Evolutionary conservation across 805 yeast species (phyloP), one percentile per base, ranked within the genome.

Genomic region (Yarrowia yakushimensis): DNA sequence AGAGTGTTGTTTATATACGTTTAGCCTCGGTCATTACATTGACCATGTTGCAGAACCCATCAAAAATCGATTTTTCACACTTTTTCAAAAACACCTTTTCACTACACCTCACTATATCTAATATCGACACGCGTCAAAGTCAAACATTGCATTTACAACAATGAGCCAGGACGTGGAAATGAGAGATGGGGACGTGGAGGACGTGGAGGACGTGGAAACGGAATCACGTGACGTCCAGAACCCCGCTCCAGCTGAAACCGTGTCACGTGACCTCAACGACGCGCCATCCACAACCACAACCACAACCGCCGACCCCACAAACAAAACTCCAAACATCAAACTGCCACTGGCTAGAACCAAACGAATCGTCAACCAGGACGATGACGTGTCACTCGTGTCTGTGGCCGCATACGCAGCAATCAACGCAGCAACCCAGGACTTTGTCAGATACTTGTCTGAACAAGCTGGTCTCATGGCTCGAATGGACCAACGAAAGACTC

Each of bases 351-450:
- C 89, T 2, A 82, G 88, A 66, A 83, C 88, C 66, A 87, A 86
- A 69, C 80, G 85, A 67, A 85, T 88, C 61, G 81, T 88, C 71
- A 87, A 86, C 68, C 80, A 86, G 70, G 96, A 88, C 70, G 89
- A 90, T 15, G 91, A 85, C 37, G 86, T 86, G 67, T 73, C 79
- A 7, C 81, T 85, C 1, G 84, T 89, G 1, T 83, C 90, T 2
- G 86, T 82, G 63, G 77, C 85, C 28, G 90, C 93, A 0, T 88
- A 86, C n/a, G 85, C 83, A 70, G 81, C 90, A 15, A 78, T 88
- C 7, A 90, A 89, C 2, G 79, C 86, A n/a, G 91, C 94, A 9
- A 84, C 93, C 0, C 68, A 88, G 68, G 73, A 87, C 22, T 88
- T 88, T 69, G 79, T 88, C 22, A 85, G 85, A 72, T 82, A 84